Evolutionary conservation across 768 basidiomycete species (phyloP).

Genomic region (Russula sp.): DNA sequence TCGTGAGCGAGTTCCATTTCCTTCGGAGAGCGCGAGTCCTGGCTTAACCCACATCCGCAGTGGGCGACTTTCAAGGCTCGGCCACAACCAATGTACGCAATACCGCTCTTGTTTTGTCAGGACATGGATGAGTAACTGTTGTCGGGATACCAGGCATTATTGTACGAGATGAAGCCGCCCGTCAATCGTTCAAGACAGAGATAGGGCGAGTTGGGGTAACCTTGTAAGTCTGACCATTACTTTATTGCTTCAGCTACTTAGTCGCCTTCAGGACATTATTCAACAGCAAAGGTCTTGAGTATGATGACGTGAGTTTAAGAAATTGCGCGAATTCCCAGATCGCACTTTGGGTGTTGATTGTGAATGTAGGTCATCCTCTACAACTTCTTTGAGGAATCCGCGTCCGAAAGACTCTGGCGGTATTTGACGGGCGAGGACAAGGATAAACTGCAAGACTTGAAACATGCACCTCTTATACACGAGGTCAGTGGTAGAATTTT

Average conservation of each 20-base stretch:
- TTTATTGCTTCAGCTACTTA: not conserved
- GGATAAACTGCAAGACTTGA: not conserved
- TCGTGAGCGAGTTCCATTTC: not conserved
- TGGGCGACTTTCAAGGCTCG: slow-evolving; percentile 47
- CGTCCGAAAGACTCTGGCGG: slow-evolving; percentile 27
- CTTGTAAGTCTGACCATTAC: slow-evolving; percentile 35
- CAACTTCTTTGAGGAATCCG: slow-evolving; percentile 68
- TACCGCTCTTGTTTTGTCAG: not conserved
- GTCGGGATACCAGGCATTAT: slow-evolving; percentile 45
- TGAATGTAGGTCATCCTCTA: slow-evolving; percentile 54
- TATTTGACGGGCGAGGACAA: not conserved
- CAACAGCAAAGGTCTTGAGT: slow-evolving; percentile 62
- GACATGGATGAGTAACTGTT: not conserved
- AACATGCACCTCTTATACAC: not conserved
- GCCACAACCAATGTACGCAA: slow-evolving; percentile 53
- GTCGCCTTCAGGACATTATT: slow-evolving; percentile 40
- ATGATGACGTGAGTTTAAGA: slow-evolving; percentile 43
- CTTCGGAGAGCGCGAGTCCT: not conserved
- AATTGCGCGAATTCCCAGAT: not conserved
- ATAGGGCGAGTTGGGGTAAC: slow-evolving; percentile 53
- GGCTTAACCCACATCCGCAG: slow-evolving; percentile 24
- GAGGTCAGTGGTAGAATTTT: not conserved
- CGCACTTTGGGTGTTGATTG: not conserved
- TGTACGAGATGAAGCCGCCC: slow-evolving; percentile 53
- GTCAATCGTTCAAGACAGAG: slow-evolving; percentile 38